These are phyloP conservation scores for Biscogniauxia sp. DNA, from an alignment of 2,329 filamentous ascomycete species.

Conservation along the genomic window DNA sequence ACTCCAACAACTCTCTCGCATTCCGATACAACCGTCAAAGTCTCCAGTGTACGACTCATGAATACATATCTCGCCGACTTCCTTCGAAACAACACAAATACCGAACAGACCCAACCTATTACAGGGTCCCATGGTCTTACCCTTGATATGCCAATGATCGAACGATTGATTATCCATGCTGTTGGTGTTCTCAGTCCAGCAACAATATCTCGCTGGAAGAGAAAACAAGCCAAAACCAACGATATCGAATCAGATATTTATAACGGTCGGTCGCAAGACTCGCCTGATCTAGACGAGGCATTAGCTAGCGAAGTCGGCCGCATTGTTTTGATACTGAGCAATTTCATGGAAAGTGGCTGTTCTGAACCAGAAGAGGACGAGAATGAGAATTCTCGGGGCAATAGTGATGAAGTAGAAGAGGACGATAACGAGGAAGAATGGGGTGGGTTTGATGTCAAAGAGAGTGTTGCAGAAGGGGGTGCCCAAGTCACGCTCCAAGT, in stretches of 20 bases:
- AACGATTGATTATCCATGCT: conserved; percentile 46
- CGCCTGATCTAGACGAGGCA: conserved; percentile 58
- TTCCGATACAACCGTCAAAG: conserved; percentile 70
- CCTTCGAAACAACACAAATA: conserved; percentile 58
- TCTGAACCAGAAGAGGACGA: conserved; percentile 40
- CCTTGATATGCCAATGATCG: conserved; percentile 63
- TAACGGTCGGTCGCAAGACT: conserved; percentile 3
- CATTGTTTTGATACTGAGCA: conserved; percentile 79
- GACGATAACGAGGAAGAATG: conserved; percentile 44
- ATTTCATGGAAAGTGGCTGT: conserved; percentile 59
- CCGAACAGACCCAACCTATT: conserved; percentile 57
- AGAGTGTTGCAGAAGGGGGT: conserved; percentile 35
- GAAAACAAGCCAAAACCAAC: conserved; percentile 21
- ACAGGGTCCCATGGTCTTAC: conserved; percentile 68
- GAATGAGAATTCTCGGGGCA: conserved; percentile 36
- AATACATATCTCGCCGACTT: conserved; percentile 80
- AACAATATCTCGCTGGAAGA: conserved; percentile 34
- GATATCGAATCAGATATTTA: conserved; percentile 8
- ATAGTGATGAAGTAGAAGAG: conserved; percentile 37
- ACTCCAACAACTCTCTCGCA: conserved; percentile 70
- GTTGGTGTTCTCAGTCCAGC: conserved; percentile 36
- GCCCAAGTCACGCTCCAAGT: conserved; percentile 56
- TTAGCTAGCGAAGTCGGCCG: conserved; percentile 77
- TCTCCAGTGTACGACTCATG: conserved; percentile 70
- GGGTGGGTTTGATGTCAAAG: conserved; percentile 32